phyloP scores from a whole-genome alignment of 148 eudicot genomes.

The Chenopodium quinoa region DNA sequence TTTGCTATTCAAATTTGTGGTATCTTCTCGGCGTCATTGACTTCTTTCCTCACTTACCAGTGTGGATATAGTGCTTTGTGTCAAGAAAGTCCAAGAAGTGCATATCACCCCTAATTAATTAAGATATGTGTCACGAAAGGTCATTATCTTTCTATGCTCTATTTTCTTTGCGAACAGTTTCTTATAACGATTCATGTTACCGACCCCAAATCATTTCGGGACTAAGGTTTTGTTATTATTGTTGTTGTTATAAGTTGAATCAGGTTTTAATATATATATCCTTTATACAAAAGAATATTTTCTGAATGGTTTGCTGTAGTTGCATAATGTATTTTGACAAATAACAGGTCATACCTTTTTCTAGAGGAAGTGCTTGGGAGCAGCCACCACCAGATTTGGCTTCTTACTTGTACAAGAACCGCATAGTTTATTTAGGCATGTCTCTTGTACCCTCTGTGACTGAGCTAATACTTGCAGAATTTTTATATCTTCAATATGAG shows the following conservation, averaged over 20 bases:
- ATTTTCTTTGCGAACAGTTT: too few species aligned
- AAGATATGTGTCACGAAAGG: too few species aligned
- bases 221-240: too few species aligned
- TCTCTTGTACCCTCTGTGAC: constrained; percentile 67
- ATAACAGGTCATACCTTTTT: constrained; percentile 77
- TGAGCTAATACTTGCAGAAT: constrained; percentile 74
- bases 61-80: too few species aligned
- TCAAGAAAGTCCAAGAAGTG: too few species aligned
- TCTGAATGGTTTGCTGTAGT: neutral
- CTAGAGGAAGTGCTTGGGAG: constrained; percentile 84
- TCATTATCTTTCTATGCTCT: too few species aligned
- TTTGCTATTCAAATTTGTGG: too few species aligned
- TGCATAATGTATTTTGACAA: constrained; percentile 22
- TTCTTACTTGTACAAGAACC: constrained; percentile 69
- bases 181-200: too few species aligned
- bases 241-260: neutral
- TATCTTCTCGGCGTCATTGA: too few species aligned
- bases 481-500: constrained; percentile 79
- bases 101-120: too few species aligned
- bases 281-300: neutral
- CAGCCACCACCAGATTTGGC: constrained; percentile 97
- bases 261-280: neutral
- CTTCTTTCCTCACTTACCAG: too few species aligned
- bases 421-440: constrained; percentile 90
- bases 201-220: too few species aligned